phyloP scores from a whole-genome alignment of 2,329 filamentous ascomycete genomes.

The Colletotrichum sansevieriae region DNA sequence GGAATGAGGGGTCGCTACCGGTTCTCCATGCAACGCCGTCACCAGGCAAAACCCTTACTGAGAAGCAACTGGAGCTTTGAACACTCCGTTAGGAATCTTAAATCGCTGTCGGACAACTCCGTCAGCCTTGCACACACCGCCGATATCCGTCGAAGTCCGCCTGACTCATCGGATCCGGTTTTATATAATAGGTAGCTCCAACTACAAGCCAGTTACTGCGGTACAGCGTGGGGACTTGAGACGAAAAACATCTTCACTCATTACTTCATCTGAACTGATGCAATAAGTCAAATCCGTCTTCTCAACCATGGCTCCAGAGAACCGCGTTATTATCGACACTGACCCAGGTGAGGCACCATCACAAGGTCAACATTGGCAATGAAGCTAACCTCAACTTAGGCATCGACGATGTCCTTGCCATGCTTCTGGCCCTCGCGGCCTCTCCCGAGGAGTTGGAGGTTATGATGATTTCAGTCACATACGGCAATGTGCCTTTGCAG shows the following conservation, averaged over 20 bases:
- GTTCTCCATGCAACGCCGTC: slow-evolving; percentile 21
- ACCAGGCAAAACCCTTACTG: slow-evolving; percentile 5
- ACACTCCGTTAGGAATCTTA: background rate
- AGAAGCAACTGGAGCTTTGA: slow-evolving; percentile 1
- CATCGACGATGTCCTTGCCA: slow-evolving; percentile 90
- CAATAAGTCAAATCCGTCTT: background rate
- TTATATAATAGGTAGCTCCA: slow-evolving; percentile 1
- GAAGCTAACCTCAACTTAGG: slow-evolving; percentile 59
- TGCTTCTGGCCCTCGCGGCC: slow-evolving; percentile 87
- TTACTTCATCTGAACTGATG: background rate
- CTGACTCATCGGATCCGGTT: slow-evolving; percentile 27
- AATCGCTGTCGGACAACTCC: slow-evolving; percentile 29
- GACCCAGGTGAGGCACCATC: slow-evolving; percentile 75
- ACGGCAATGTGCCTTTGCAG: slow-evolving; percentile 91
- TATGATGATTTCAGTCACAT: slow-evolving; percentile 87
- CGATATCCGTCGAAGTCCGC: slow-evolving; percentile 33
- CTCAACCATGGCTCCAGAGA: slow-evolving; percentile 71
- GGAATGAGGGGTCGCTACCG: slow-evolving; percentile 28
- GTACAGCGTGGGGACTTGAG: slow-evolving; percentile 7
- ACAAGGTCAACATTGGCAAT: background rate
- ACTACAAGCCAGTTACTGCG: background rate
- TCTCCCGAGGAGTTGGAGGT: slow-evolving; percentile 88
- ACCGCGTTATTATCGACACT: slow-evolving; percentile 93
- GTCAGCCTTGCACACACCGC: slow-evolving; percentile 24
- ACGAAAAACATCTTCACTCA: background rate